Conservation (phyloP, 2,329 filamentous ascomycete species). For the Monosporascus sp. region DNA sequence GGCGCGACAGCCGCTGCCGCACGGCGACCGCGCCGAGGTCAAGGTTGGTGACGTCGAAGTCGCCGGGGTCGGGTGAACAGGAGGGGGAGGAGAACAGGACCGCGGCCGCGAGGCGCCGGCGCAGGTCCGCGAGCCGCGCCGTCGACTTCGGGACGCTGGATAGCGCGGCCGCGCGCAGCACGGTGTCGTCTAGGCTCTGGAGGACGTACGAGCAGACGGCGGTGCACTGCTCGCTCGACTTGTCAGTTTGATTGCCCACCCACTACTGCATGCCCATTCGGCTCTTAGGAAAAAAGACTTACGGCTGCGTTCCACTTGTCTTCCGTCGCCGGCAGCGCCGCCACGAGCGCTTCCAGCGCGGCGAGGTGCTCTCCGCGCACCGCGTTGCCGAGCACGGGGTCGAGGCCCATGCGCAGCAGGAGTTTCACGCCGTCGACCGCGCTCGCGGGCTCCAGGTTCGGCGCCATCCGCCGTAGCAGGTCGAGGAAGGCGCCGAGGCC, state of each 20-base stretch:
- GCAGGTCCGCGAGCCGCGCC: conserved; percentile 50
- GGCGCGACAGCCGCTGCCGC: conserved; percentile 38
- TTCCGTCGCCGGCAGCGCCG: conserved; percentile 31
- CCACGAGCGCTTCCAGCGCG: conserved; percentile 39
- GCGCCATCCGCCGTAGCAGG: conserved; percentile 35
- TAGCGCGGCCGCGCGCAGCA: conserved; percentile 54
- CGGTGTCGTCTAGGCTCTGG: conserved; percentile 38
- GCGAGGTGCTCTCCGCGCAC: conserved; percentile 19
- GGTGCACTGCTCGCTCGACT: conserved; percentile 36
- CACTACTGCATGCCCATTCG: background rate
- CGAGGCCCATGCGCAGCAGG: conserved; percentile 51
- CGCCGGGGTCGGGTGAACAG: conserved; percentile 35
- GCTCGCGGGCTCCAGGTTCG: conserved; percentile 28
- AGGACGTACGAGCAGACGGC: conserved; percentile 44
- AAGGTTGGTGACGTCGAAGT: conserved; percentile 35
- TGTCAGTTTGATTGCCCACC: too few species aligned
- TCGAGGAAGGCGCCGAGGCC: conserved; percentile 37
- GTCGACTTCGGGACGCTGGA: conserved; percentile 51
- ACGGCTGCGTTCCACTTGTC: conserved; percentile 39
- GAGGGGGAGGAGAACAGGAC: conserved; percentile 52
- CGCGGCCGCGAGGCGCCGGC: conserved; percentile 60
- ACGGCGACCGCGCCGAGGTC: conserved; percentile 24
- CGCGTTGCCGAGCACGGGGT: conserved; percentile 36
- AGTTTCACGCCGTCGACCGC: conserved; percentile 37
- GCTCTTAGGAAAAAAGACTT: conserved; percentile 19